These are phyloP conservation scores for Penicillium robsamsonii DNA, from an alignment of 495 filamentous ascomycete species.

Conservation along the genomic window DNA sequence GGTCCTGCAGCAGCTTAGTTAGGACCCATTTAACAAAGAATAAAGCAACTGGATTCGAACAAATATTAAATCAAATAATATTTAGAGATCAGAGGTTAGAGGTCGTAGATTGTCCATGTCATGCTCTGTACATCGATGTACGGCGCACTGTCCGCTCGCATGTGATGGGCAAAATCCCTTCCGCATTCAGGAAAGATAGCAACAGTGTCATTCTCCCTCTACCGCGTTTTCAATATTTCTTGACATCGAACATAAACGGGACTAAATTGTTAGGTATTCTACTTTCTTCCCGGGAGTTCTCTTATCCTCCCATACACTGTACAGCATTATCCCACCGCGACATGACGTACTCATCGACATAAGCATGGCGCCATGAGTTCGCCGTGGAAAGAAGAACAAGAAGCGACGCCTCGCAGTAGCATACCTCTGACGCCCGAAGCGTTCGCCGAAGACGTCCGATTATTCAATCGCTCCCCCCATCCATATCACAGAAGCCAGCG, in stretches of 20 bases:
- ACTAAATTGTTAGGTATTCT: conserved; percentile 5
- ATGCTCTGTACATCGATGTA: conserved; percentile 15
- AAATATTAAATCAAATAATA: neutral
- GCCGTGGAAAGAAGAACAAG: conserved; percentile 38
- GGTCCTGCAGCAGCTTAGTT: conserved; percentile 29
- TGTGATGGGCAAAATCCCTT: conserved; percentile 35
- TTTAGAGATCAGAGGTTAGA: neutral
- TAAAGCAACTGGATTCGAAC: neutral
- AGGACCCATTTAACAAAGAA: neutral
- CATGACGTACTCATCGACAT: conserved; percentile 37
- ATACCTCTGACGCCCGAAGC: conserved; percentile 21
- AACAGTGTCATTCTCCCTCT: conserved; percentile 19
- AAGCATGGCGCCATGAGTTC: conserved; percentile 45
- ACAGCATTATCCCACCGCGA: conserved; percentile 15
- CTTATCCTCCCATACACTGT: neutral
- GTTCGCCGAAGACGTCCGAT: conserved; percentile 39
- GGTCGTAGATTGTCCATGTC: neutral
- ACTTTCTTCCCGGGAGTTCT: neutral
- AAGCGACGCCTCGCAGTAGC: conserved; percentile 24
- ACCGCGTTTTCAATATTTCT: conserved; percentile 4
- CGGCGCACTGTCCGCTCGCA: conserved; percentile 19
- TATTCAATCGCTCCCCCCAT: conserved; percentile 71
- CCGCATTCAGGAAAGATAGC: conserved; percentile 32
- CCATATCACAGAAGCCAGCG: conserved; percentile 60
- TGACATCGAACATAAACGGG: neutral